Evolutionary conservation across 805 yeast genomes (phyloP).

Genomic region (Monosporozyma solicola): DNA sequence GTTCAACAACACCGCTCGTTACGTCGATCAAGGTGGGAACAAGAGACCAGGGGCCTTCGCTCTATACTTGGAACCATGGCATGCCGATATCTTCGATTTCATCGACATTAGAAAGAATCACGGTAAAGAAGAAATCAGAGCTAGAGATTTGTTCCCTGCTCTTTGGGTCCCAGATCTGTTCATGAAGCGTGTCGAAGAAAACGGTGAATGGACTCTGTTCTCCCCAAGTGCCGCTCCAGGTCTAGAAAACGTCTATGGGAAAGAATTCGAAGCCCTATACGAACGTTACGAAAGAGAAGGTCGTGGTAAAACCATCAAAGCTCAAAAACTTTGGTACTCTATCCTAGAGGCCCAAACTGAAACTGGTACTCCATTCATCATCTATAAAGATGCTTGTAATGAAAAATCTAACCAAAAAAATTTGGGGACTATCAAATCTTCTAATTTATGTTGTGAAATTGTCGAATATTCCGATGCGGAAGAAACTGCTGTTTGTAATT

Average conservation of each 20-base stretch:
- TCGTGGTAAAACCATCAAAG: slow-evolving; percentile 51
- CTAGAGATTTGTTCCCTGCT: slow-evolving; percentile 85
- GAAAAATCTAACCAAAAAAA: slow-evolving; percentile 80
- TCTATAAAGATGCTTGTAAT: slow-evolving; percentile 88
- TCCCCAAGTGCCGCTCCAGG: slow-evolving; percentile 87
- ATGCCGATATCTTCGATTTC: slow-evolving; percentile 77
- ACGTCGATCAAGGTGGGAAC: slow-evolving; percentile 96
- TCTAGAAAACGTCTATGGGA: slow-evolving; percentile 70
- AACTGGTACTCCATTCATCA: slow-evolving; percentile 90
- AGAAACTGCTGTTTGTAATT: slow-evolving; percentile 90
- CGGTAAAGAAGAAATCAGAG: slow-evolving; percentile 87
- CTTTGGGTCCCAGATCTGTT: slow-evolving; percentile 91
- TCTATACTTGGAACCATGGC: slow-evolving; percentile 93
- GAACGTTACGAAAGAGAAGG: slow-evolving; percentile 60
- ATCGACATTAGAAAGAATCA: slow-evolving; percentile 82
- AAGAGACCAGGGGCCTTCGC: slow-evolving; percentile 97
- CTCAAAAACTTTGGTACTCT: slow-evolving; percentile 83
- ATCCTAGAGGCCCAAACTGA: slow-evolving; percentile 88
- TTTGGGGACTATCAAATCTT: slow-evolving; percentile 85
- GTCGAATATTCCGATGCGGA: slow-evolving; percentile 81
- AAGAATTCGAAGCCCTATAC: slow-evolving; percentile 64
- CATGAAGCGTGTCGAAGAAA: slow-evolving; percentile 75
- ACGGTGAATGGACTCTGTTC: slow-evolving; percentile 77
- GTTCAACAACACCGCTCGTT: slow-evolving; percentile 88
- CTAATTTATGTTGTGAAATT: slow-evolving; percentile 88